Percentiles rank a stretch among this genome's conserved stretches.
phyloP scores from a whole-genome alignment of 2,329 filamentous ascomycete genomes.

The Xylaria digitata region DNA sequence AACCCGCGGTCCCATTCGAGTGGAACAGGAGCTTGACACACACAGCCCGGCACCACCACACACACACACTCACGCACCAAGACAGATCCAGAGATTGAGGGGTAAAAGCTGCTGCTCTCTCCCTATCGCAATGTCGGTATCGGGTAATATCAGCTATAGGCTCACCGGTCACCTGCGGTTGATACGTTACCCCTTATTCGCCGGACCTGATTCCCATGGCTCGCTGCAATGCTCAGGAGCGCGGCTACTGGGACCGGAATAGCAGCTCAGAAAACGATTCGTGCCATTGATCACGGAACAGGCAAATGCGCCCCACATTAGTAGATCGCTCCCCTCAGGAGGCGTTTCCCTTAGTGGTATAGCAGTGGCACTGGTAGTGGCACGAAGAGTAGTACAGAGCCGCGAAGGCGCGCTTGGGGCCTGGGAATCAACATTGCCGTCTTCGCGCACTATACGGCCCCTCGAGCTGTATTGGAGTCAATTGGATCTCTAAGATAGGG shows the following conservation, averaged over 20 bases:
- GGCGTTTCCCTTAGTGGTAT: neutral
- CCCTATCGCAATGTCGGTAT: conserved; percentile 33
- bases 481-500: conserved; percentile 7
- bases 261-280: conserved; percentile 19
- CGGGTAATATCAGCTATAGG: conserved; percentile 37
- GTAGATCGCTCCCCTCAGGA: conserved; percentile 10
- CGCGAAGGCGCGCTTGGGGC: conserved; percentile 22
- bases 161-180: conserved; percentile 31
- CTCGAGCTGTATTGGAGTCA: conserved; percentile 17
- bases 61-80: conserved; percentile 17
- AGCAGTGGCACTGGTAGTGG: neutral
- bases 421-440: conserved; percentile 26
- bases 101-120: conserved; percentile 23
- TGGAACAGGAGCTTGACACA: conserved; percentile 34
- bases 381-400: conserved; percentile 13
- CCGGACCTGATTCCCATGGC: neutral
- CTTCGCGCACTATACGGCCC: conserved; percentile 12
- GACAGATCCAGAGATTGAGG: conserved; percentile 38
- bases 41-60: conserved; percentile 18
- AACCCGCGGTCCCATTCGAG: conserved; percentile 17
- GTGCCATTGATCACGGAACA: conserved; percentile 13
- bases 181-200: conserved; percentile 26
- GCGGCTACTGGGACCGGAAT: conserved; percentile 23
- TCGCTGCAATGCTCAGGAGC: conserved; percentile 17
- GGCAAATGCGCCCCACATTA: conserved; percentile 29